Evolutionary conservation across 371 early-diverging fungal species (phyloP).

Genomic region (Syncephalastrum monosporum): DNA sequence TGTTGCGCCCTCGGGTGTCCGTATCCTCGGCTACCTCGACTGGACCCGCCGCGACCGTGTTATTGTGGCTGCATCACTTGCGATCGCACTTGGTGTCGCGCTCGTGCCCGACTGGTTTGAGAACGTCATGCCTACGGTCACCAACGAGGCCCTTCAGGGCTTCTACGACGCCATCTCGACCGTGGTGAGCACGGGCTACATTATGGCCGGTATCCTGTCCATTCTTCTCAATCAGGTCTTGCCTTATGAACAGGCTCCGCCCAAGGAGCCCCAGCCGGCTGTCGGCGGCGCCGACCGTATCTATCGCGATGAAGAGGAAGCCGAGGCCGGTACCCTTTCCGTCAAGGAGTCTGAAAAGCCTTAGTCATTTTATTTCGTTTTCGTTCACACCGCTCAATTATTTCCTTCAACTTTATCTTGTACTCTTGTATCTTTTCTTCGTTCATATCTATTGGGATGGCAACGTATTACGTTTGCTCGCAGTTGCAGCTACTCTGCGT

Average conservation of each 20-base stretch:
- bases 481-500: conserved; percentile 22
- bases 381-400: no score
- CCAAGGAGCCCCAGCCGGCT: not conserved
- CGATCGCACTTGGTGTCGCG: conserved; percentile 52
- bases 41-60: conserved; percentile 68
- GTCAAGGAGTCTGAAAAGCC: conserved; percentile 5
- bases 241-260: conserved; percentile 21
- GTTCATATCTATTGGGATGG: conserved; percentile 2
- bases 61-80: conserved; percentile 47
- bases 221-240: conserved; percentile 51
- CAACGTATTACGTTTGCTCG: conserved; percentile 10
- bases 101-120: conserved; percentile 57
- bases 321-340: conserved; percentile 11
- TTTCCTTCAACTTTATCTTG: no score
- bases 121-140: conserved; percentile 44
- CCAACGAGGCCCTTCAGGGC: conserved; percentile 44
- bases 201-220: conserved; percentile 52
- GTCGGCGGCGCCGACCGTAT: conserved; percentile 10
- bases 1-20: conserved; percentile 60
- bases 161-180: conserved; percentile 52
- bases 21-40: conserved; percentile 53
- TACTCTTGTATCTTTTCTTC: conserved; percentile 2
- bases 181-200: conserved; percentile 54
- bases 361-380: conserved; percentile 3
- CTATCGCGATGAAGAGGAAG: conserved; percentile 12